A percentile compares a stretch with the other conserved stretches of the same genome.
Evolutionary conservation across 140 eudicot species (phyloP).

Genomic region (Erigeron philadelphicus): DNA sequence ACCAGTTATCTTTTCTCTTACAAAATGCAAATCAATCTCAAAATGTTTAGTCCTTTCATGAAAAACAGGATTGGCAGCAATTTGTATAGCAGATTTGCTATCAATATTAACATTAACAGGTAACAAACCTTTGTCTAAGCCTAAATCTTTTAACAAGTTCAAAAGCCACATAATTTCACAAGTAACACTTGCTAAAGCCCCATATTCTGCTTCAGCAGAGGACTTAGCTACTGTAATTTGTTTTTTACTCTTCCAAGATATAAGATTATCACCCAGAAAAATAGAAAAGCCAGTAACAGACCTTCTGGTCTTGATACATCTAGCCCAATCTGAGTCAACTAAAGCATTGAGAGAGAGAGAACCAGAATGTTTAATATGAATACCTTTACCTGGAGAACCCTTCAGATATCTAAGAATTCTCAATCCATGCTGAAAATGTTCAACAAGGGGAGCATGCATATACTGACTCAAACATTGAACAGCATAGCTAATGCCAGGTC

Average conservation of each 20-base stretch:
- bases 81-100: neutral
- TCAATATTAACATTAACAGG: neutral
- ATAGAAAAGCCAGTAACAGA: neutral
- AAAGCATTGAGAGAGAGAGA: neutral
- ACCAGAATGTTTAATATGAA: no score
- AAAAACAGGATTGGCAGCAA: neutral
- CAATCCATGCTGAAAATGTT: no score
- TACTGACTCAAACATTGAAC: no score
- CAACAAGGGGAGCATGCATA: no score
- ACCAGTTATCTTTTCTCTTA: neutral
- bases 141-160: no score
- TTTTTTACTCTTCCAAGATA: neutral
- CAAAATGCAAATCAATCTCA: neutral
- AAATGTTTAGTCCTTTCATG: neutral
- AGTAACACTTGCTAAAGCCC: no score
- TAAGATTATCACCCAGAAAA: neutral
- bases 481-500: no score
- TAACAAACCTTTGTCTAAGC: no score
- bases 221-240: neutral
- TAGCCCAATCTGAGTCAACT: neutral
- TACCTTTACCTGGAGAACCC: neutral
- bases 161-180: no score
- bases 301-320: neutral
- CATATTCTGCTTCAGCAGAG: neutral
- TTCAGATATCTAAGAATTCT: no score